Conservation (phyloP, 768 basidiomycete genomes). For the Trametes elegans region DNA sequence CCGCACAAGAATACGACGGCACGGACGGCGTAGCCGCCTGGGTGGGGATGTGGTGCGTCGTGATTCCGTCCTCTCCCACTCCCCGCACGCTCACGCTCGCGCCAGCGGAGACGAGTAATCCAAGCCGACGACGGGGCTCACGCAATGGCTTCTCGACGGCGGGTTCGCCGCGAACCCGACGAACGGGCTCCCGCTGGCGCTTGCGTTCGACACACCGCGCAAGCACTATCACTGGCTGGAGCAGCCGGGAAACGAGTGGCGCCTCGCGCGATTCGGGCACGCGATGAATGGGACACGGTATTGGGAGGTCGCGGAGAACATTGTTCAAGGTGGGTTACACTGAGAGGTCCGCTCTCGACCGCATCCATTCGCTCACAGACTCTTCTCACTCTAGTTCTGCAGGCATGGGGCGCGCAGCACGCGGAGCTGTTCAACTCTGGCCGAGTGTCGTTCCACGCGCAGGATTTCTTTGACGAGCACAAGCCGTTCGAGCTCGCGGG, state of each 20-base stretch:
- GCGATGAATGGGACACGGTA: constrained; percentile 67
- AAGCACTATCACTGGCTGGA: constrained; percentile 74
- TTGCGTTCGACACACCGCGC: constrained; percentile 51
- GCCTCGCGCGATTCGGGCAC: constrained; percentile 64
- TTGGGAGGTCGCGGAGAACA: constrained; percentile 46
- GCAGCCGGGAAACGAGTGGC: constrained; percentile 40
- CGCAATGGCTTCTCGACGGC: constrained; percentile 6
- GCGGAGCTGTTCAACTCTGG: constrained; percentile 12
- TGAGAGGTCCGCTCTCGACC: too few species aligned
- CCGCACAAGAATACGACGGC: constrained; percentile 19
- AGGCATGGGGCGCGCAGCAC: constrained; percentile 13
- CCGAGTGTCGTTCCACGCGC: constrained; percentile 9
- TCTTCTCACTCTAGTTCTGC: too few species aligned
- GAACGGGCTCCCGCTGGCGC: constrained; percentile 45
- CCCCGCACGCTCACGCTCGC: neutral
- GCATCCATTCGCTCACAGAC: too few species aligned
- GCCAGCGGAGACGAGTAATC: constrained; percentile 1
- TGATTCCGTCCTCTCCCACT: neutral
- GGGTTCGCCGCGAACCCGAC: neutral
- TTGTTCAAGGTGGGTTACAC: constrained; percentile 7
- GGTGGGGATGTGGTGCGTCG: constrained; percentile 1
- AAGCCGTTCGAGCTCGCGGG: constrained; percentile 7
- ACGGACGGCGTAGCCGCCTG: constrained; percentile 14
- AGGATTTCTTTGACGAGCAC: constrained; percentile 15
- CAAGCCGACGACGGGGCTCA: neutral